phyloP scores from a whole-genome alignment of 805 yeast genomes.

The Yarrowia hollandica region DNA sequence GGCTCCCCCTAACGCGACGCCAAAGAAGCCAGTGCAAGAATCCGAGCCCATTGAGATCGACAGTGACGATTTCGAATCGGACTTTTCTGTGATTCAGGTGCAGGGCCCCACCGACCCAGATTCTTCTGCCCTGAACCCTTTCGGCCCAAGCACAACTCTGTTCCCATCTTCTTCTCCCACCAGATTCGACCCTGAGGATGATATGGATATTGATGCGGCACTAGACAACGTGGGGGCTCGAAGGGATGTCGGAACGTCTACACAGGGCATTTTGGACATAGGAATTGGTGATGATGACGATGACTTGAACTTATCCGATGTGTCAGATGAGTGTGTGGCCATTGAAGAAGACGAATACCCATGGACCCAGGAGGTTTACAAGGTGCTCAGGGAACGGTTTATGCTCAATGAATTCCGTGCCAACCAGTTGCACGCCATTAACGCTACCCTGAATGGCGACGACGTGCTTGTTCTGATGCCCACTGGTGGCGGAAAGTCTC shows the following conservation, averaged over 20 bases:
- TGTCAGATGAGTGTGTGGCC: neutral
- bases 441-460: conserved; percentile 67
- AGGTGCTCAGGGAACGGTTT: conserved; percentile 59
- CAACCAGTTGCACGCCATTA: conserved; percentile 84
- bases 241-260: neutral
- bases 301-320: neutral
- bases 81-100: neutral
- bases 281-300: neutral
- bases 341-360: conserved; percentile 37
- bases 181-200: neutral
- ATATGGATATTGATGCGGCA: neutral
- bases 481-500: conserved; percentile 96
- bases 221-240: neutral
- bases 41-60: conserved; percentile 22
- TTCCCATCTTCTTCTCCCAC: conserved; percentile 1
- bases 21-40: neutral
- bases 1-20: neutral
- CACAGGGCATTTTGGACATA: conserved; percentile 11
- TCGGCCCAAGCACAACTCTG: conserved; percentile 1
- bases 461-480: conserved; percentile 98
- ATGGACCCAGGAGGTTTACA: conserved; percentile 72
- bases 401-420: conserved; percentile 67
- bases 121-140: neutral
- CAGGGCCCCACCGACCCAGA: neutral
- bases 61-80: conserved; percentile 20